Evolutionary conservation across 352 stramenopile genomes (phyloP).

Genomic region (Phytophthora sojae): DNA sequence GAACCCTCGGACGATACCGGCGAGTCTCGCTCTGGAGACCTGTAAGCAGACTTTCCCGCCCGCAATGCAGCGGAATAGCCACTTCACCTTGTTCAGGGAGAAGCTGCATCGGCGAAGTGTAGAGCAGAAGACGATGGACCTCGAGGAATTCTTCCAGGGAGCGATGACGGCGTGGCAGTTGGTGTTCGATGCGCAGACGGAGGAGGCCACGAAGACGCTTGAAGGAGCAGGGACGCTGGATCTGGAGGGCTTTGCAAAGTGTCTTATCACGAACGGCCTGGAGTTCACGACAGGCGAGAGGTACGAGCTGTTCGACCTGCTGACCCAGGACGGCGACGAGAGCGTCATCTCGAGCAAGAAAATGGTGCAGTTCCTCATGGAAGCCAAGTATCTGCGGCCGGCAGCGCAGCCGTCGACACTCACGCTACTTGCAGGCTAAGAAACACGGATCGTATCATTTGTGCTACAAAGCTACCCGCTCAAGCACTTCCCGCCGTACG

Average conservation of each 20-base stretch:
- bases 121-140: constrained; percentile 49
- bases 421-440: constrained; percentile 2
- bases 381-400: constrained; percentile 37
- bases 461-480: constrained; percentile 41
- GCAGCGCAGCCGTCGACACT: not conserved
- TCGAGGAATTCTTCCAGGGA: constrained; percentile 50
- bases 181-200: constrained; percentile 44
- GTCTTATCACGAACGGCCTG: constrained; percentile 40
- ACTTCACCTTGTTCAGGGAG: constrained; percentile 48
- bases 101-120: constrained; percentile 48
- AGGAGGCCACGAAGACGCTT: constrained; percentile 36
- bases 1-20: constrained; percentile 25
- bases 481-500: constrained; percentile 39
- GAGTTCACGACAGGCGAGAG: constrained; percentile 65
- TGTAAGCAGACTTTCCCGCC: constrained; percentile 53
- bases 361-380: constrained; percentile 43
- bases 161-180: constrained; percentile 56
- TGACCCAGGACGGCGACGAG: constrained; percentile 50
- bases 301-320: constrained; percentile 64
- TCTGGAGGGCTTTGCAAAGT: constrained; percentile 48
- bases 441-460: not conserved
- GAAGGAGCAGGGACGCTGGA: constrained; percentile 36
- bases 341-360: constrained; percentile 38
- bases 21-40: constrained; percentile 47
- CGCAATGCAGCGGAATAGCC: constrained; percentile 44